These are phyloP conservation scores for Hymenoscyphus scutula DNA, from an alignment of 2,329 filamentous ascomycete genomes.

Conservation along the genomic window DNA sequence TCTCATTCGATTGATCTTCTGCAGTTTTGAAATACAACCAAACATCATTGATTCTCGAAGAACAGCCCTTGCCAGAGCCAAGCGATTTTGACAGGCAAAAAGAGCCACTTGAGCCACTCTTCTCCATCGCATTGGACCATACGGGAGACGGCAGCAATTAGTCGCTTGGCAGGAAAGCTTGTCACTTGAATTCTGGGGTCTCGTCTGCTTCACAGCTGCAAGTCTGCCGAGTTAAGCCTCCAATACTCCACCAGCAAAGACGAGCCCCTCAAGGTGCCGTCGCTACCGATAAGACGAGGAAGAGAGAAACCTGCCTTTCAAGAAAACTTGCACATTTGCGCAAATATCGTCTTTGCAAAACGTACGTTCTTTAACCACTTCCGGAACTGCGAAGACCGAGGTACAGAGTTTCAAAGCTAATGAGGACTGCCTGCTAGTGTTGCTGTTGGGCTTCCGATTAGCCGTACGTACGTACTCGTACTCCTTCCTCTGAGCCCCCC, in stretches of 20 bases:
- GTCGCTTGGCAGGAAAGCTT: conserved; percentile 12
- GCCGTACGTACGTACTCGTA: too few species aligned
- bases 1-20: too few species aligned
- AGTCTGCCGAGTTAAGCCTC: not conserved
- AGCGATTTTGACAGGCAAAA: too few species aligned
- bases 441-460: not conserved
- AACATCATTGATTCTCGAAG: too few species aligned
- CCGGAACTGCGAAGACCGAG: not conserved
- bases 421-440: not conserved
- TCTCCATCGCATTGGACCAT: not conserved
- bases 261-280: not conserved
- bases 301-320: not conserved
- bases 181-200: not conserved
- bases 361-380: not conserved
- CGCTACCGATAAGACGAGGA: not conserved
- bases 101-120: not conserved
- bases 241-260: not conserved
- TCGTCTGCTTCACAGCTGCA: not conserved
- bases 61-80: too few species aligned
- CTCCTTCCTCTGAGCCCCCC: not conserved
- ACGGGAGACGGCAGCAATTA: not conserved
- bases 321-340: not conserved
- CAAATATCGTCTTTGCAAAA: not conserved
- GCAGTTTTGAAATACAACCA: too few species aligned
- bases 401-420: not conserved